Percentiles rank a stretch among this genome's conserved stretches.
These are phyloP conservation scores for Endotrypanum monterogeii DNA, from an alignment of 208 protist genomes.

Conservation along the genomic window DNA sequence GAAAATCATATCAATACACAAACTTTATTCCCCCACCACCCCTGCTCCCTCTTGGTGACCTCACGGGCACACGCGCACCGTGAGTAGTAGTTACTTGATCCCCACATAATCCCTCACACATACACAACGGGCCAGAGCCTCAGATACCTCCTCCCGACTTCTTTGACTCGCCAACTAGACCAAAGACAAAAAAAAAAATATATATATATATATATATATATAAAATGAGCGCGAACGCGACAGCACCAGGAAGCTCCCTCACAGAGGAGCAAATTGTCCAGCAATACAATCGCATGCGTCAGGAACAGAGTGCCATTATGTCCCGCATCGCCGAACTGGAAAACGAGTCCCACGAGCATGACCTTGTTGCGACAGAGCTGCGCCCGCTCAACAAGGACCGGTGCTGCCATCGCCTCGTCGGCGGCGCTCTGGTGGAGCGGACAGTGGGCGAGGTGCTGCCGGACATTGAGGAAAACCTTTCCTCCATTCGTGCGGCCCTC, in stretches of 20 bases:
- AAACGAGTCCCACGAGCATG: constrained; percentile 90
- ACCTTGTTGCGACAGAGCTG: constrained; percentile 88
- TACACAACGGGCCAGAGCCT: no score
- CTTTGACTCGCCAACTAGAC: no score
- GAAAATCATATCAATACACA: background rate
- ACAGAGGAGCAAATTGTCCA: constrained; percentile 81
- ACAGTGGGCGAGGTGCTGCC: constrained; percentile 95
- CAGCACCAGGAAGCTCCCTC: constrained; percentile 10
- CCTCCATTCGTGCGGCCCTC: constrained; percentile 72
- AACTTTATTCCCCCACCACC: background rate
- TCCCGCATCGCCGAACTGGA: constrained; percentile 89
- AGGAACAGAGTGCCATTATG: constrained; percentile 87
- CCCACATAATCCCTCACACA: background rate
- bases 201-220: no score
- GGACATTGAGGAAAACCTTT: constrained; percentile 92
- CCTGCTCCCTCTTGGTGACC: background rate
- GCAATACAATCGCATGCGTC: constrained; percentile 85
- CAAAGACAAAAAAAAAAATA: no score
- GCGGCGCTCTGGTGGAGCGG: constrained; percentile 94
- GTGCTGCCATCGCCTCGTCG: constrained; percentile 95
- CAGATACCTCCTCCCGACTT: no score
- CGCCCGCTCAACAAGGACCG: constrained; percentile 85
- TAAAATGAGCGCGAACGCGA: constrained; percentile 13
- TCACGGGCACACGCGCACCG: background rate
- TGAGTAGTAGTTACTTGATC: background rate